Evolutionary conservation across 2,329 filamentous ascomycete genomes (phyloP), one percentile per base, ranked within the genome.

Genomic region (Fusarium siculi): DNA sequence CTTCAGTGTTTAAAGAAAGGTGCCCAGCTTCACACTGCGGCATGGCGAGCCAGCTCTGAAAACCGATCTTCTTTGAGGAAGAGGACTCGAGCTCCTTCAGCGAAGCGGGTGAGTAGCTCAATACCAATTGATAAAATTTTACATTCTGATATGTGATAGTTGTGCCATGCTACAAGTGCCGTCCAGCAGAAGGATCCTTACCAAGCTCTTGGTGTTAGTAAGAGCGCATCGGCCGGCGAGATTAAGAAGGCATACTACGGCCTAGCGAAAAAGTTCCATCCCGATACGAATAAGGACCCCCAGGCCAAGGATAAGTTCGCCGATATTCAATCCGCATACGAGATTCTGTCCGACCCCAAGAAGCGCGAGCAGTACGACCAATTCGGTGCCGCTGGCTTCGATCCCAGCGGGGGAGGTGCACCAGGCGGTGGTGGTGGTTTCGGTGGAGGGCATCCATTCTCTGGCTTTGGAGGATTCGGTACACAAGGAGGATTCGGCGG

Each of bases 201-300:
- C 83, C 89, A 91, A 74, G 89, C 93, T 8, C 91, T 99, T 34
- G 96, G 96, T 19, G 94, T 99, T 36, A 87, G 87, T 78, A 97
- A 96, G 81, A 88, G 84, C 70, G 94, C 96, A n/a, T 91, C 93
- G 3, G 85, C 94, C 7, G 86, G 90, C 67, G 96, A 98, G 40
- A 98, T 99, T 81, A 99, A 99, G 82, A 98, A 98, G 82, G 95
- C 96, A 7, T 99, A 99, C 86, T 99, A 99, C 81, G 94, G 95
- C 56, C 87, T 98, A 66, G 96, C 96, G 25, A 99, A 99, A 84
- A 99, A 98, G 80, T 99, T 91, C 81, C 96, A 99, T 79, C 96
- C 96, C 14, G 96, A 99, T 81, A 98, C 96, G 40, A 99, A 98
- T 87, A 98, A 98, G 82, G 96, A 98, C 76, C 82, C 93, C 6